Percentiles rank a stretch among this genome's conserved stretches.
These are phyloP conservation scores for Cyberlindnera maclurae DNA, from an alignment of 805 yeast genomes.

Conservation along the genomic window DNA sequence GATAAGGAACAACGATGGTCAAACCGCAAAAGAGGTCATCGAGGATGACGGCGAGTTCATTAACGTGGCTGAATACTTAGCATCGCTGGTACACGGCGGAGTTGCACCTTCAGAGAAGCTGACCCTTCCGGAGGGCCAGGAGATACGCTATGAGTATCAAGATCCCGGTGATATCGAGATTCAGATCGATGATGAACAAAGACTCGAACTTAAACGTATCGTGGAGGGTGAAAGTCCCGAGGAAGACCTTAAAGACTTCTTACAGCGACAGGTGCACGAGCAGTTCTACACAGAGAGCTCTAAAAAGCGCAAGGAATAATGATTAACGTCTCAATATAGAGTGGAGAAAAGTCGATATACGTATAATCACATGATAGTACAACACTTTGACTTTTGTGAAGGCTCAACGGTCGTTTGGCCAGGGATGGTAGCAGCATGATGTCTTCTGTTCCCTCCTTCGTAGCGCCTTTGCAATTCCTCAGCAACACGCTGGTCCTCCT, in stretches of 20 bases:
- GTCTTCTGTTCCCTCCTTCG: slow-evolving; percentile 1
- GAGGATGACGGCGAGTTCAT: slow-evolving; percentile 85
- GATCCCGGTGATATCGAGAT: slow-evolving; percentile 34
- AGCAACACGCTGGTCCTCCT: slow-evolving; percentile 50
- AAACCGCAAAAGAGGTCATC: slow-evolving; percentile 64
- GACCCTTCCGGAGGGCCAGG: slow-evolving; percentile 29
- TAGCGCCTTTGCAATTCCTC: slow-evolving; percentile 29
- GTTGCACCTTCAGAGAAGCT: slow-evolving; percentile 22
- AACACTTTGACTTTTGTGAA: slow-evolving; percentile 14
- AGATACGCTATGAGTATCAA: slow-evolving; percentile 52
- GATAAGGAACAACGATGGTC: slow-evolving; percentile 62
- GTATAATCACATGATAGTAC: slow-evolving; percentile 21
- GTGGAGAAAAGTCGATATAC: background rate
- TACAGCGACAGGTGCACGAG: slow-evolving; percentile 57
- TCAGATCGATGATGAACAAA: slow-evolving; percentile 46
- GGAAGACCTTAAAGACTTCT: slow-evolving; percentile 61
- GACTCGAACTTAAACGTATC: slow-evolving; percentile 60
- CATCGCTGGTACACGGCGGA: slow-evolving; percentile 30
- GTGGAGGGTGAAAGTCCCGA: slow-evolving; percentile 78
- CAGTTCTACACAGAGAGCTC: slow-evolving; percentile 32
- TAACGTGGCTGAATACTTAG: slow-evolving; percentile 63
- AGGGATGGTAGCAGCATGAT: slow-evolving; percentile 2
- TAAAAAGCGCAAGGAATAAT: slow-evolving; percentile 26
- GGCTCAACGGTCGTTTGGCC: background rate
- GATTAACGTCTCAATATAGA: background rate